A percentile compares a stretch with the other conserved stretches of the same genome.
These are phyloP conservation scores for Pseudopyricularia cyperi DNA, from an alignment of 2,329 filamentous ascomycete genomes.

Conservation along the genomic window DNA sequence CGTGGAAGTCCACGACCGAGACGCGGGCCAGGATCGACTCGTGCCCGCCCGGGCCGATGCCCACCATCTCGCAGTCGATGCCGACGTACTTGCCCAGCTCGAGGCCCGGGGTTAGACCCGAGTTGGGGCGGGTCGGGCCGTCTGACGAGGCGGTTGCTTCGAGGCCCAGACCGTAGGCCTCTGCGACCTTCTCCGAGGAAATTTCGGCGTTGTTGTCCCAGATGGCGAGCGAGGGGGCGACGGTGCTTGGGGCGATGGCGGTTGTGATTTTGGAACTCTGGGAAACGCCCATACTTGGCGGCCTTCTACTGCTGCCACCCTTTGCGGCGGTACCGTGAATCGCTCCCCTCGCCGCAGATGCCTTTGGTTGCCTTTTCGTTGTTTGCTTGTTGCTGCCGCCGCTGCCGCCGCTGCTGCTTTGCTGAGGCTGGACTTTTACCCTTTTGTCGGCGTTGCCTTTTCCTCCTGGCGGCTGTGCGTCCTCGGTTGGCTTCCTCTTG, in stretches of 20 bases:
- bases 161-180: constrained; percentile 45
- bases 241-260: constrained; percentile 17
- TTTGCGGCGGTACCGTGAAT: background rate
- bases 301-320: background rate
- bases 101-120: constrained; percentile 45
- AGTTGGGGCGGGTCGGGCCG: constrained; percentile 39
- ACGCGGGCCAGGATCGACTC: constrained; percentile 73
- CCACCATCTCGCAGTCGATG: constrained; percentile 98
- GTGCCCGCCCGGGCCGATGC: constrained; percentile 57
- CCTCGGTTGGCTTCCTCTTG: constrained; percentile 21
- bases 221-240: constrained; percentile 41
- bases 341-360: background rate
- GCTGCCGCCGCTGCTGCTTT: constrained; percentile 3
- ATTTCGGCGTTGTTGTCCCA: constrained; percentile 51
- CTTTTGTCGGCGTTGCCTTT: constrained; percentile 15
- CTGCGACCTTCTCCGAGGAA: constrained; percentile 44
- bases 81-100: constrained; percentile 82
- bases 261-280: constrained; percentile 33
- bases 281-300: constrained; percentile 37
- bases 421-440: constrained; percentile 6
- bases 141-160: constrained; percentile 26
- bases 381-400: constrained; percentile 7
- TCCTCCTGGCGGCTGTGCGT: constrained; percentile 12
- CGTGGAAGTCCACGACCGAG: constrained; percentile 88
- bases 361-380: constrained; percentile 4